Evolutionary conservation across 257 asterid genomes (phyloP).

Genomic region (Hygrophila difformis): DNA sequence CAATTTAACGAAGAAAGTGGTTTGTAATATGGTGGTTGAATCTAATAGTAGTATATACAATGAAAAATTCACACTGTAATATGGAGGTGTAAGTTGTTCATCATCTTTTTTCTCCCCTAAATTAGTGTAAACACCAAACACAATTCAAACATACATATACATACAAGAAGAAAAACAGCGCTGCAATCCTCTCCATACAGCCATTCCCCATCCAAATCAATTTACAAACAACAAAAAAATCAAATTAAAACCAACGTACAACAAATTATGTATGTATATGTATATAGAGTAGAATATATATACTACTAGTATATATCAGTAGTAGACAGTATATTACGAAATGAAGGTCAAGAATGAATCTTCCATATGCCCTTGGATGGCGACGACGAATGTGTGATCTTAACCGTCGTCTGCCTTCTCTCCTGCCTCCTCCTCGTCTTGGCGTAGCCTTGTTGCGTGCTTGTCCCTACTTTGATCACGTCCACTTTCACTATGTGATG

Average conservation of each 20-base stretch:
- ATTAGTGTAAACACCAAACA: conserved; percentile 10
- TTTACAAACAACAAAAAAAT: no score
- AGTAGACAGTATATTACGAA: no score
- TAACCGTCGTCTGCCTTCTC: conserved; percentile 43
- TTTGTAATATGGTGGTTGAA: no score
- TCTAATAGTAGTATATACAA: no score
- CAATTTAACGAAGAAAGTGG: no score
- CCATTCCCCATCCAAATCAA: background rate
- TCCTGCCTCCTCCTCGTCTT: conserved; percentile 27
- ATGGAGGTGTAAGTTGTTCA: no score
- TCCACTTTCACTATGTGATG: conserved; percentile 94
- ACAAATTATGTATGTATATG: no score
- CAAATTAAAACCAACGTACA: no score
- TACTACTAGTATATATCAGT: no score
- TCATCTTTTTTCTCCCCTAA: conserved; percentile 12
- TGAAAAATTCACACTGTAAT: conserved; percentile 12
- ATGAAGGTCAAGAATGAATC: conserved; percentile 35
- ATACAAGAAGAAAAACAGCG: conserved; percentile 7
- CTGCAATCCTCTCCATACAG: conserved; percentile 1
- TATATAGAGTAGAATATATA: no score
- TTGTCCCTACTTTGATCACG: conserved; percentile 35
- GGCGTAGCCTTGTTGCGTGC: conserved; percentile 18
- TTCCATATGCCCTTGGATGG: conserved; percentile 71
- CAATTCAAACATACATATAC: conserved; percentile 9
- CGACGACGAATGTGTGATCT: conserved; percentile 48